Percentiles rank a stretch among this genome's conserved stretches.
Evolutionary conservation across 345 rosid genomes (phyloP).

Genomic region (Raphanus raphanistrum): DNA sequence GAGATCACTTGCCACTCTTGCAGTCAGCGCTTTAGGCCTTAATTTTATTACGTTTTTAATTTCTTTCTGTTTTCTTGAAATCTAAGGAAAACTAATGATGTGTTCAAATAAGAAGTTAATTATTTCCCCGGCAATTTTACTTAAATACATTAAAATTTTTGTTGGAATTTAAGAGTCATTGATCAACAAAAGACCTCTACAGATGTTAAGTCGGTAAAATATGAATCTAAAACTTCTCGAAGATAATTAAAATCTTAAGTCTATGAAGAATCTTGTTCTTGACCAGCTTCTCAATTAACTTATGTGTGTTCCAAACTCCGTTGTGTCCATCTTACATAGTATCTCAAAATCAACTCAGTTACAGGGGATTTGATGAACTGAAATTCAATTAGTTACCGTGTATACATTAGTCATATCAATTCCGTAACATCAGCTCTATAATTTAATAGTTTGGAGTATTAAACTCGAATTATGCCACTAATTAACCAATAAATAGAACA

Average conservation of each 20-base stretch:
- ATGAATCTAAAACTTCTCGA: too few relatives aligned
- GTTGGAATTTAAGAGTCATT: not conserved
- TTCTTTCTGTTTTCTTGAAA: conserved; percentile 17
- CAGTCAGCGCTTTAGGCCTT: conserved; percentile 85
- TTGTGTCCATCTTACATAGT: not conserved
- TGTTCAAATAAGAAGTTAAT: not conserved
- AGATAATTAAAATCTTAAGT: not conserved
- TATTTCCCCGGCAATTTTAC: not conserved
- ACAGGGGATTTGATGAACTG: not conserved
- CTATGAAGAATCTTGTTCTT: not conserved
- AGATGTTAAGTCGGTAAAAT: too few relatives aligned
- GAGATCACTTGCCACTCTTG: conserved; percentile 99
- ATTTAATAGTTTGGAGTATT: not conserved
- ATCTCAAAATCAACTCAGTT: not conserved
- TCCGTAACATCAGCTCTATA: not conserved
- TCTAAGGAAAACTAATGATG: conserved; percentile 17
- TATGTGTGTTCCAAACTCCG: not conserved
- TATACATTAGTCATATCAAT: conserved; percentile 12
- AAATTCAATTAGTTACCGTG: not conserved
- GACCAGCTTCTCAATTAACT: not conserved
- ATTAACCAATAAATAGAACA: not conserved
- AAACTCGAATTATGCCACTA: not conserved
- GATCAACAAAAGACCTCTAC: not conserved
- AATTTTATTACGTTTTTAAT: conserved; percentile 5
- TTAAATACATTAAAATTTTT: not conserved